Evolutionary conservation across 192 early-diverging fungal species (phyloP).

Genomic region (Ambispora gerdemannii): DNA sequence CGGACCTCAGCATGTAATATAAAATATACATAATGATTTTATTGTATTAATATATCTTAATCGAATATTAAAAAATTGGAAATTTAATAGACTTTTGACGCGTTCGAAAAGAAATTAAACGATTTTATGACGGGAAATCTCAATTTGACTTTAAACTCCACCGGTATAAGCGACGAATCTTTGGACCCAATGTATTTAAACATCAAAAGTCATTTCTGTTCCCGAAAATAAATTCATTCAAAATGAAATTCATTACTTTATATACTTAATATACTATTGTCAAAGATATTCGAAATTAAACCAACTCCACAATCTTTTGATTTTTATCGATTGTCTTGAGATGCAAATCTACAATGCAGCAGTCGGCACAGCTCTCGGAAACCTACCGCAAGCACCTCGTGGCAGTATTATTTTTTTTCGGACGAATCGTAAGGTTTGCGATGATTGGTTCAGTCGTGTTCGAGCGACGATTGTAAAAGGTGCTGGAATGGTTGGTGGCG

Average conservation of each 20-base stretch:
- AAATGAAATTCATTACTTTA: neutral
- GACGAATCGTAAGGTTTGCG: slow-evolving; percentile 66
- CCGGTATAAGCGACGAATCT: too few species aligned
- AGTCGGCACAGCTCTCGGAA: slow-evolving; percentile 52
- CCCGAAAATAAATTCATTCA: too few species aligned
- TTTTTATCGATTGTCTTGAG: slow-evolving; percentile 70
- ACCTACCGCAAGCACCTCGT: slow-evolving; percentile 59
- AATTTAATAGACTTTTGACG: slow-evolving; percentile 57
- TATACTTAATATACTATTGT: slow-evolving; percentile 1
- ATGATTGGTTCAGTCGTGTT: slow-evolving; percentile 75
- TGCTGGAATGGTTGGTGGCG: slow-evolving; percentile 44
- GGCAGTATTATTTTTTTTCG: slow-evolving; percentile 66
- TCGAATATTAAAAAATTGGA: too few species aligned
- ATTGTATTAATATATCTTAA: neutral
- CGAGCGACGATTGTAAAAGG: slow-evolving; percentile 52
- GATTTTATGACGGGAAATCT: slow-evolving; percentile 27
- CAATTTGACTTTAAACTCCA: neutral
- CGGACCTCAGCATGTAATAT: slow-evolving; percentile 56
- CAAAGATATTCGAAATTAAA: neutral
- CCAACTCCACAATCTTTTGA: slow-evolving; percentile 47
- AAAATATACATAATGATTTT: neutral
- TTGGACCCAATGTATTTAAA: too few species aligned
- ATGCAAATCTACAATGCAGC: slow-evolving; percentile 66
- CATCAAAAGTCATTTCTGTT: too few species aligned
- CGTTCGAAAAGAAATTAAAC: slow-evolving; percentile 47